Conservation (phyloP, 345 rosid species). For the Heritiera littoralis region DNA sequence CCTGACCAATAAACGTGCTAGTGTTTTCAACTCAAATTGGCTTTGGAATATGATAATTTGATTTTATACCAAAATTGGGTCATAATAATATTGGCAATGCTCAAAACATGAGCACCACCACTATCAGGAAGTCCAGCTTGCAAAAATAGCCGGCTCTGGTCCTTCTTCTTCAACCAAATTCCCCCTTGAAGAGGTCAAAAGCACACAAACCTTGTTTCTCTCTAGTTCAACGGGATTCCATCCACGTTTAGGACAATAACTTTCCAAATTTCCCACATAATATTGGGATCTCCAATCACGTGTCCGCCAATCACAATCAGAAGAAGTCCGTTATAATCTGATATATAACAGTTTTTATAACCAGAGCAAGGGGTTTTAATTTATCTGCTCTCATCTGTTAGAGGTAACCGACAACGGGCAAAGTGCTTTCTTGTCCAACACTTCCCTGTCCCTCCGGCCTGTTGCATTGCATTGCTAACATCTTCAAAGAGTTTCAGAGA, state of each 20-base stretch:
- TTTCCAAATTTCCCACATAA: constrained; percentile 34
- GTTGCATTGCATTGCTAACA: background rate
- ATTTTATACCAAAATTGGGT: background rate
- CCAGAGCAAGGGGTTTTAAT: constrained; percentile 27
- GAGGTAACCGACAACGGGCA: constrained; percentile 14
- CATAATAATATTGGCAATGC: background rate
- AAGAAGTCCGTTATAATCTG: constrained; percentile 16
- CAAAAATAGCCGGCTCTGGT: background rate
- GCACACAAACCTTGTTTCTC: constrained; percentile 28
- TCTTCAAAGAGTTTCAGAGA: background rate
- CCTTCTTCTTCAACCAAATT: background rate
- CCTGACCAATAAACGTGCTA: too few relatives aligned
- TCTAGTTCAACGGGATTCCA: constrained; percentile 21
- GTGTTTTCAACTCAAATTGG: too few relatives aligned
- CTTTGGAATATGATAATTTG: background rate
- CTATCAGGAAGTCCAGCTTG: background rate
- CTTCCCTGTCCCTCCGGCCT: constrained; percentile 9
- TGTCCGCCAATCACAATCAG: constrained; percentile 32
- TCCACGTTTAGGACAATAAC: constrained; percentile 32
- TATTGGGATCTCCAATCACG: constrained; percentile 55
- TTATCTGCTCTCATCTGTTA: constrained; percentile 32
- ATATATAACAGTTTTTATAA: constrained; percentile 30
- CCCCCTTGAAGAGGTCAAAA: constrained; percentile 36
- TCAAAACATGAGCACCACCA: background rate
- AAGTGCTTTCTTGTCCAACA: constrained; percentile 9